Percentiles rank a stretch among this genome's conserved stretches.
phyloP scores from a whole-genome alignment of 2,329 filamentous ascomycete genomes.

The Fusarium sp. region DNA sequence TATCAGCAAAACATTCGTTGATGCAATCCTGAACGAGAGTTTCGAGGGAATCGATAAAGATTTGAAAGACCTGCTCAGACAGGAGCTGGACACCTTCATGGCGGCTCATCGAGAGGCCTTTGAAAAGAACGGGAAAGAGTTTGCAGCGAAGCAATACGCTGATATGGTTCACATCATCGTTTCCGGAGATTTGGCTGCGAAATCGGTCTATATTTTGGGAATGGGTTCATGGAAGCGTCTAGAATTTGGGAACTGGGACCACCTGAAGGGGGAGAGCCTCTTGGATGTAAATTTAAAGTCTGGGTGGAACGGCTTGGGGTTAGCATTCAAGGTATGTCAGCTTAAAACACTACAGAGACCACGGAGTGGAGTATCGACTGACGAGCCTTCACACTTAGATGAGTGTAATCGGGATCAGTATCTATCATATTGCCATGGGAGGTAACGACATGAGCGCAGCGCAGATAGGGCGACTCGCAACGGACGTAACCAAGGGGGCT shows the following conservation, averaged over 20 bases:
- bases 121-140: neutral
- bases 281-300: neutral
- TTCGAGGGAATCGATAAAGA: neutral
- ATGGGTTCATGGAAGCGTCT: neutral
- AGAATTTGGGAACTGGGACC: neutral
- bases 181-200: neutral
- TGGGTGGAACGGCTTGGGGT: neutral
- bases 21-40: neutral
- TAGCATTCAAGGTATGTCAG: neutral
- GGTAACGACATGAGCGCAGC: neutral
- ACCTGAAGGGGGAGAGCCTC: neutral
- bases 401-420: neutral
- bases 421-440: neutral
- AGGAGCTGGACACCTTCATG: neutral
- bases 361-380: neutral
- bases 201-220: neutral
- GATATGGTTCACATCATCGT: neutral
- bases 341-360: neutral
- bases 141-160: neutral
- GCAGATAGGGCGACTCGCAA: neutral
- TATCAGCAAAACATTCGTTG: neutral
- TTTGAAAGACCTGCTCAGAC: neutral
- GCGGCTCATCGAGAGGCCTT: neutral
- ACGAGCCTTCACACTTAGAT: neutral
- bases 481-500: neutral